A percentile compares a stretch with the other conserved stretches of the same genome.
These are phyloP conservation scores for Isabelozyma heimii DNA, from an alignment of 805 yeast species.

Conservation along the genomic window DNA sequence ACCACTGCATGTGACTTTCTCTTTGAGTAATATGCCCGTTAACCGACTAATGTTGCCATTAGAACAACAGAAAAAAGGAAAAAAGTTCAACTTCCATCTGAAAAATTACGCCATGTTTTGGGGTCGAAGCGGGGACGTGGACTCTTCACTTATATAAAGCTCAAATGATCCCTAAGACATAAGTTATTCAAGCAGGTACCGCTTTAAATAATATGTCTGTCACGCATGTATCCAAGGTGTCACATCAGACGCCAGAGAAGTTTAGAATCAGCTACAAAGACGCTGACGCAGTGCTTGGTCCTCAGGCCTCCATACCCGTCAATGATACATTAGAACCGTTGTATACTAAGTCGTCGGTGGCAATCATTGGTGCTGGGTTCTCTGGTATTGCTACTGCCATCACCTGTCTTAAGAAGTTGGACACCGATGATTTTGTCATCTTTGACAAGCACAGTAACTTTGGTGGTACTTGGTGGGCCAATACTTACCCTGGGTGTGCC, in stretches of 20 bases:
- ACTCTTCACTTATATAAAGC: too few relatives aligned
- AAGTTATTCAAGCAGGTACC: too few relatives aligned
- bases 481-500: constrained; percentile 46
- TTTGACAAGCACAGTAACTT: constrained; percentile 38
- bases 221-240: constrained; percentile 23
- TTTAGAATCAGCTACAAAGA: constrained; percentile 28
- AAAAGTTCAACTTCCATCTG: too few relatives aligned
- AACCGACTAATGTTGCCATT: too few relatives aligned
- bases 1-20: too few relatives aligned
- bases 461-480: constrained; percentile 47
- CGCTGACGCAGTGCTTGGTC: constrained; percentile 24
- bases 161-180: too few relatives aligned
- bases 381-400: constrained; percentile 35
- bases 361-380: constrained; percentile 42
- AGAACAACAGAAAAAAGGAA: too few relatives aligned
- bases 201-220: constrained; percentile 17
- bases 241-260: constrained; percentile 29
- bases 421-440: constrained; percentile 27
- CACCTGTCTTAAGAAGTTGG: constrained; percentile 20
- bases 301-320: constrained; percentile 12
- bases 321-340: constrained; percentile 17
- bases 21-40: too few relatives aligned
- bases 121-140: too few relatives aligned
- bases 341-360: constrained; percentile 24
- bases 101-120: too few relatives aligned